phyloP scores from a whole-genome alignment of 2,329 filamentous ascomycete genomes.

The Paecilomyces sp. region DNA sequence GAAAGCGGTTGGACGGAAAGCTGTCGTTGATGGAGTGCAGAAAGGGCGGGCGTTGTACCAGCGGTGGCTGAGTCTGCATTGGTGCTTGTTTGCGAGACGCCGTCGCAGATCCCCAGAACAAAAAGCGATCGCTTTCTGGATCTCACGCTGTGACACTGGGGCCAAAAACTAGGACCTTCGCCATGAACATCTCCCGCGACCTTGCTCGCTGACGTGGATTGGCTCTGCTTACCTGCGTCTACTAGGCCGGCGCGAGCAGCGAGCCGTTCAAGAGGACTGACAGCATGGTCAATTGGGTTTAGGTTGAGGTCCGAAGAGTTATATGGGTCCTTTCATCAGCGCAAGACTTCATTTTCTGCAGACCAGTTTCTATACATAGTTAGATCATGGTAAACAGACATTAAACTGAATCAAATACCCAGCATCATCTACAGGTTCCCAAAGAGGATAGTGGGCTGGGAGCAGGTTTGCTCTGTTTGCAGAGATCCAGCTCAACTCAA shows the following conservation, averaged over 20 bases:
- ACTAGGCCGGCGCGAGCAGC: background rate
- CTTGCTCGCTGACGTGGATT: background rate
- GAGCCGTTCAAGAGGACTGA: background rate
- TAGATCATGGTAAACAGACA: background rate
- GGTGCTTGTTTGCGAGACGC: background rate
- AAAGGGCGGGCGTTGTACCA: background rate
- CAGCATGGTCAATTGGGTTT: background rate
- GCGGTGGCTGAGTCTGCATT: background rate
- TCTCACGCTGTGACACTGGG: background rate
- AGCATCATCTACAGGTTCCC: background rate
- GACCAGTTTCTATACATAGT: background rate
- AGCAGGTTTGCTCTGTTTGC: slow-evolving; percentile 3
- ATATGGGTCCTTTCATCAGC: background rate
- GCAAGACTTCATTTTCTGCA: background rate
- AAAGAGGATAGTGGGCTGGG: background rate
- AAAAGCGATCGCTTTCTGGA: background rate
- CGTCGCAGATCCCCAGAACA: background rate
- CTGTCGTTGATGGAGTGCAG: background rate
- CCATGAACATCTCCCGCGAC: background rate
- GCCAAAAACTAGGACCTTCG: background rate
- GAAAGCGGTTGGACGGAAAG: background rate
- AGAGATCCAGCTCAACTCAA: background rate
- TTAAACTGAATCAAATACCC: background rate
- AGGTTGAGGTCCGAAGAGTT: background rate
- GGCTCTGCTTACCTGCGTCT: background rate